Evolutionary conservation across 805 yeast species (phyloP), one percentile per base, ranked within the genome.

Genomic region (Wickerhamiella cacticola): DNA sequence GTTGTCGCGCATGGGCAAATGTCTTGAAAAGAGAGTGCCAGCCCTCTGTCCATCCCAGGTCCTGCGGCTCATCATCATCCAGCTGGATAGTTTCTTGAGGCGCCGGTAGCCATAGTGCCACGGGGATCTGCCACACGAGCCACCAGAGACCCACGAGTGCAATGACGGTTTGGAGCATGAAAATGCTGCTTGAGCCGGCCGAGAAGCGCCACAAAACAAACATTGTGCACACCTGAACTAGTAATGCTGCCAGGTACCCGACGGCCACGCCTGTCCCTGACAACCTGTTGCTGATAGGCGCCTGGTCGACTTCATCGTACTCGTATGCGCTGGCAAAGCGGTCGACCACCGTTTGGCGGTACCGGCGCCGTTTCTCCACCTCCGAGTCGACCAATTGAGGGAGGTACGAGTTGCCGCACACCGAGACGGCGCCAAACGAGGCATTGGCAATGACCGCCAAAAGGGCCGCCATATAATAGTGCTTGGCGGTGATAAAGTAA

Each of bases 341-440:
- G 25, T 55, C 57, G 10, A 34, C 16, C 3, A 53, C 41, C 1
- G 57, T 47, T 12, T 35, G 44, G 24, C 49, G 49, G 35, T 45
- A 28, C n/a, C 46, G 45, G 28, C 42, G 19, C 35, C 46, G 50
- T 6, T 38, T 41, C n/a, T 46, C 45, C 21, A 50, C 25, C 8
- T 50, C 38, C 12, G 54, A 39, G 41, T 56, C 53, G 9, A 77
- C 81, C 31, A 82, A 62, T 1, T 74, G 68, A 0, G 92, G 87
- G 38, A 82, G 60, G 53, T 76, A 75, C 1, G 92, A 79, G 60
- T 82, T 83, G 5, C 87, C 88, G 54, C 87, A 80, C 9, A 82
- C 89, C 48, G 79, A 79, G 2, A 80, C 85, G 7, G 82, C 84
- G 1, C 94, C 94, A 62, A 75, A 82, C 19, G 82, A 74, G 13